phyloP scores from a whole-genome alignment of 2,329 filamentous ascomycete genomes.

The Teratosphaeria viscida region DNA sequence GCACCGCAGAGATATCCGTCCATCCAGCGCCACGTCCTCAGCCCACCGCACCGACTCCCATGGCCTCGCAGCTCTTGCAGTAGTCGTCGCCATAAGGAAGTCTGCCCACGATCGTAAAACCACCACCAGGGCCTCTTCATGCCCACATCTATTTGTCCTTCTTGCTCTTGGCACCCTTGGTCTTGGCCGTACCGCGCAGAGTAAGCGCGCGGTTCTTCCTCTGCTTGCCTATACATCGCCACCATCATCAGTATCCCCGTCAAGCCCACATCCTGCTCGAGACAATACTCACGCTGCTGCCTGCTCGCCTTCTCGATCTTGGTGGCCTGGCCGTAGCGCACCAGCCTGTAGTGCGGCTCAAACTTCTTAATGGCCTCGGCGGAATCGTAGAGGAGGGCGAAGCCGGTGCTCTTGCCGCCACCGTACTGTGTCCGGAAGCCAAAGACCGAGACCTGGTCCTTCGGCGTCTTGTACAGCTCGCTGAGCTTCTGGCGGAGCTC shows the following conservation, averaged over 20 bases:
- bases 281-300: slow-evolving; percentile 82
- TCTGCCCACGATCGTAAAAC: slow-evolving; percentile 3
- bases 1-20: slow-evolving; percentile 5
- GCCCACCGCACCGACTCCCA: slow-evolving; percentile 6
- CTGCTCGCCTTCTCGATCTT: slow-evolving; percentile 97
- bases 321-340: slow-evolving; percentile 80
- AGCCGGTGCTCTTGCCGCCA: slow-evolving; percentile 99
- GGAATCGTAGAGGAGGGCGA: slow-evolving; percentile 97
- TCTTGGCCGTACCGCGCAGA: slow-evolving; percentile 94
- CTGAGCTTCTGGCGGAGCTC: slow-evolving; percentile 93
- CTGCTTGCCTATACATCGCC: slow-evolving; percentile 73
- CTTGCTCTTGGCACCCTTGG: slow-evolving; percentile 95
- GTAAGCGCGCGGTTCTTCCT: slow-evolving; percentile 99
- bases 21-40: slow-evolving; percentile 11
- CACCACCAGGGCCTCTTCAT: not conserved
- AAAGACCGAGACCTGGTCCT: slow-evolving; percentile 96
- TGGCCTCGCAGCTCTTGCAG: not conserved
- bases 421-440: slow-evolving; percentile 97
- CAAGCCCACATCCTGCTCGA: not conserved
- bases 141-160: slow-evolving; percentile 35
- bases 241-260: not conserved
- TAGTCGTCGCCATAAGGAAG: not conserved
- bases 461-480: slow-evolving; percentile 94
- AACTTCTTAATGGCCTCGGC: slow-evolving; percentile 99
- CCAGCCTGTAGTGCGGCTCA: slow-evolving; percentile 94